Conservation (phyloP, 2,329 filamentous ascomycete genomes). For the Trichoderma koningiopsis region DNA sequence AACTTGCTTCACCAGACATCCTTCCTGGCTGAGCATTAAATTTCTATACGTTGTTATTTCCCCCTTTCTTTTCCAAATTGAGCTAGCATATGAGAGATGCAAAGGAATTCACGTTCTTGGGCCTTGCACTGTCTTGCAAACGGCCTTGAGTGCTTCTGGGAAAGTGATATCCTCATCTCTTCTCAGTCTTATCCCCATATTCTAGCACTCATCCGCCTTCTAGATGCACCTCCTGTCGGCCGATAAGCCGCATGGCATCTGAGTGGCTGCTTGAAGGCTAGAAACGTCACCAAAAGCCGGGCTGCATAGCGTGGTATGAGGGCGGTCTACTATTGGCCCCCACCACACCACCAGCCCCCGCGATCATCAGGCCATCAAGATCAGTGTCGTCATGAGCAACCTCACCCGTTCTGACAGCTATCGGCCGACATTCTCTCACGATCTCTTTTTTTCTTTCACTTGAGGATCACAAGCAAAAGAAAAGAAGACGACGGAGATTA, state of each 20-base stretch:
- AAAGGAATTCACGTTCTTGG: not conserved
- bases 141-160: not conserved
- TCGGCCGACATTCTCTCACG: slow-evolving; percentile 5
- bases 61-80: not conserved
- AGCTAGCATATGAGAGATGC: not conserved
- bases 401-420: slow-evolving; percentile 17
- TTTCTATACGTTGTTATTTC: not conserved
- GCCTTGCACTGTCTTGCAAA: not conserved
- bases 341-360: slow-evolving; percentile 32
- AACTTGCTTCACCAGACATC: slow-evolving; percentile 52
- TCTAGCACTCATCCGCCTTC: not conserved
- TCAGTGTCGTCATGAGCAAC: slow-evolving; percentile 35
- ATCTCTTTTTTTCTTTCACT: not conserved
- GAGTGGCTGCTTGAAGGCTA: not conserved
- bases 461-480: not conserved
- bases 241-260: slow-evolving; percentile 1
- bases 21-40: slow-evolving; percentile 32
- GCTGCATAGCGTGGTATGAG: slow-evolving; percentile 25
- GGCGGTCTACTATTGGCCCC: slow-evolving; percentile 21
- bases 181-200: not conserved
- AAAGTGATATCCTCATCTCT: not conserved
- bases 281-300: slow-evolving; percentile 5
- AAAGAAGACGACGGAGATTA: not conserved
- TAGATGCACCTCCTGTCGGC: not conserved
- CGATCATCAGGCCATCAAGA: slow-evolving; percentile 35